phyloP scores from a whole-genome alignment of 2,329 filamentous ascomycete species.

The Nothophaeocryptopus gaeumannii region DNA sequence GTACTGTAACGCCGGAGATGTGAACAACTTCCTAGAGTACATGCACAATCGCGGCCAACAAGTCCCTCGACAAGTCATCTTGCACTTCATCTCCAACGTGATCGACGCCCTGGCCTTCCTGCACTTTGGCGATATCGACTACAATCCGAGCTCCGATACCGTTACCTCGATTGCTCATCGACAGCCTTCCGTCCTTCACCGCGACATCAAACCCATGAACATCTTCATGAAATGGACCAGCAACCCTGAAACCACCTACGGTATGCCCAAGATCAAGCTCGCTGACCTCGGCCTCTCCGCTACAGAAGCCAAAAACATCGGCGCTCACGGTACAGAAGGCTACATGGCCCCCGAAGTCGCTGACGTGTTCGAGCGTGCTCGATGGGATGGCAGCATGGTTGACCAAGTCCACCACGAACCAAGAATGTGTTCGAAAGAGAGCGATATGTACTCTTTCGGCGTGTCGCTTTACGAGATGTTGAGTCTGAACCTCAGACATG shows the following conservation, averaged over 20 bases:
- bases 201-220: constrained; percentile 14
- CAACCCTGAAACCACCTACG: constrained; percentile 1
- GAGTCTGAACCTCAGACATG: not conserved
- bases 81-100: constrained; percentile 28
- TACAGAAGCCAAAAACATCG: constrained; percentile 4
- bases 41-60: not conserved
- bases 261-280: constrained; percentile 7
- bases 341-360: constrained; percentile 17
- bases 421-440: constrained; percentile 18
- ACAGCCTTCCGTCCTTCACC: constrained; percentile 12
- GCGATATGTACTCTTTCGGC: constrained; percentile 29
- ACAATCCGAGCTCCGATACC: constrained; percentile 2
- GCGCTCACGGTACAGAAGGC: constrained; percentile 5
- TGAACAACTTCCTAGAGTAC: constrained; percentile 16
- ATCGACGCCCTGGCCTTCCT: constrained; percentile 27
- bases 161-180: not conserved
- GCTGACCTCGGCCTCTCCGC: constrained; percentile 14
- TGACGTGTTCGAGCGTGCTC: constrained; percentile 8
- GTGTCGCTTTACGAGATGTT: constrained; percentile 24
- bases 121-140: constrained; percentile 22
- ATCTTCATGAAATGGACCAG: constrained; percentile 14
- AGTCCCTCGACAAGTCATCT: constrained; percentile 20
- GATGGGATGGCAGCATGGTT: not conserved
- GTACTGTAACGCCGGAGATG: constrained; percentile 26
- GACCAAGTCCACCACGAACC: not conserved